These are phyloP conservation scores for Agaricus blazei DNA, from an alignment of 768 basidiomycete species.

Conservation along the genomic window DNA sequence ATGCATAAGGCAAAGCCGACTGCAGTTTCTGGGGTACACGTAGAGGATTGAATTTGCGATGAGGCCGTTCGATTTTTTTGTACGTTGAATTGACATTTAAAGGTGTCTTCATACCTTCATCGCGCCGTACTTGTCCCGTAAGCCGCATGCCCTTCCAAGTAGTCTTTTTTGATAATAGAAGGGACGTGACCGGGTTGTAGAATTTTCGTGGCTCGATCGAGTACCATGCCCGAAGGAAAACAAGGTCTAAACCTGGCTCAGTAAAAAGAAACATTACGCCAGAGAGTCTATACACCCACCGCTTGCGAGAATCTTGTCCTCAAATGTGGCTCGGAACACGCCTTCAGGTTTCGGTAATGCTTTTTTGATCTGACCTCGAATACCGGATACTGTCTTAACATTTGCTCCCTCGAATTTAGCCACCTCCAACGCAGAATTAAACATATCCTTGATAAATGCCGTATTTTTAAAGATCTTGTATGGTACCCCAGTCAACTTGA, in stretches of 20 bases:
- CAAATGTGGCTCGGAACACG: conserved; percentile 93
- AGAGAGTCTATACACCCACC: conserved; percentile 46
- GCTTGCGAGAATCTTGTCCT: conserved; percentile 95
- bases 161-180: conserved; percentile 79
- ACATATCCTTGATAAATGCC: conserved; percentile 98
- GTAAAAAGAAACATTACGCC: not conserved
- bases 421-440: conserved; percentile 86
- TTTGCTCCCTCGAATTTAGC: conserved; percentile 99
- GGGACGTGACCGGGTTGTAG: conserved; percentile 94
- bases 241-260: conserved; percentile 55
- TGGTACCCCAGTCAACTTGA: conserved; percentile 93
- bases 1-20: conserved; percentile 83
- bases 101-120: conserved; percentile 80
- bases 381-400: conserved; percentile 90
- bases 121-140: conserved; percentile 88
- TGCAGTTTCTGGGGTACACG: conserved; percentile 89
- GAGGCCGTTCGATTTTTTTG: conserved; percentile 72
- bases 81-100: conserved; percentile 81
- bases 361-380: conserved; percentile 96
- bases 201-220: conserved; percentile 91
- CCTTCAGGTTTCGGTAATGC: conserved; percentile 94
- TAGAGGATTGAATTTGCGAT: conserved; percentile 87
- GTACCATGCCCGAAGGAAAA: conserved; percentile 97
- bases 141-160: conserved; percentile 93
- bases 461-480: conserved; percentile 99